Base-by-base conservation (phyloP, 2,329 filamentous ascomycete genomes). In the Cytospora mali region DNA sequence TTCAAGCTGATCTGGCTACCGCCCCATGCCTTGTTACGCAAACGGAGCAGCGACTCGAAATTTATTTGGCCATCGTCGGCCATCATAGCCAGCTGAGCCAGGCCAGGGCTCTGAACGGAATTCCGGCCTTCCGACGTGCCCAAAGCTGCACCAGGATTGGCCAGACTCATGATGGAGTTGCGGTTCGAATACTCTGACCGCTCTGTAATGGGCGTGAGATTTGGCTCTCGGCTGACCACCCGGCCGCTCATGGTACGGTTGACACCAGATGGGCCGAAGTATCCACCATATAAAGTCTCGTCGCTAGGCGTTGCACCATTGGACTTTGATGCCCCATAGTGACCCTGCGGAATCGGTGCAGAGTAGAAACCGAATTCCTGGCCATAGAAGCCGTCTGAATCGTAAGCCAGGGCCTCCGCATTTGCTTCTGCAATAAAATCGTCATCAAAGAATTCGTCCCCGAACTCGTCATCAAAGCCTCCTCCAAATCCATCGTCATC, bases 291-390 rank as follows among this genome's bases (percentile, higher is more conserved):
- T 9, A 78, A 72, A 42, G 77, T 77, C 42, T 77, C 75, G 48
- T 73, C 72, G 21, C 67, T 74, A 7, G 75, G 71, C 2, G 66
- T 62, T 59, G 66, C 35, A 69, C 68, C 51, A 60, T 62, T 64
- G 64, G 66, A 59, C 1, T 71, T 67, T 6, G 63, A 52, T 23
- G 64, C 77, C 7, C 80, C 76, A 46, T 79, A 78, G 31, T 77
- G 79, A 23, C 80, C 81, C 53, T 80, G 73, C 77, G 73, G 18
- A 73, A 73, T 6, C 0, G 85, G 84, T 1, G 81, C 80, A 1
- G 93, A 92, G 74, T 97, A 99, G 74, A 99, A 99, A 0, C 93
- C 93, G 71, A 99, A 99, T 73, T 99, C 95, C 68, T 93, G 89
- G 0, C 95, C 95, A 71, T 99, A 99, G 79, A 95, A 96, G 0